These are phyloP conservation scores for Plasmodium adleri DNA, from an alignment of 169 alveolate genomes.

Conservation along the genomic window DNA sequence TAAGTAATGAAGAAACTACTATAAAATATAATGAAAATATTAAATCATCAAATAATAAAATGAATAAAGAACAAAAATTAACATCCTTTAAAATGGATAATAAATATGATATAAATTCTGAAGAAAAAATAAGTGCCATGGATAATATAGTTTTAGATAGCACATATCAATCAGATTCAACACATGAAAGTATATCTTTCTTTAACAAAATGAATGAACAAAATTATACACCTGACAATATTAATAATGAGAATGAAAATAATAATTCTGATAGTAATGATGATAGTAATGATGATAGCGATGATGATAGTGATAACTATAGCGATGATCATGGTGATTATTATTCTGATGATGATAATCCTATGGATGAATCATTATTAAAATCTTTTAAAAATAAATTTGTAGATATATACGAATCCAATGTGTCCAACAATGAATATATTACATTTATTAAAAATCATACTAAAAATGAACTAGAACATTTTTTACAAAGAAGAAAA, in stretches of 20 bases:
- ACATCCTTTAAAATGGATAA: conserved; percentile 56
- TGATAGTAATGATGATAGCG: background rate
- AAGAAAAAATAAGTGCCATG: conserved; percentile 15
- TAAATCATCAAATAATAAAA: conserved; percentile 26
- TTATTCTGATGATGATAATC: background rate
- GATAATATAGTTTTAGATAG: conserved; percentile 22
- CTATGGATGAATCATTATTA: conserved; percentile 23
- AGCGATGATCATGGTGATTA: too few relatives aligned
- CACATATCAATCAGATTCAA: conserved; percentile 42
- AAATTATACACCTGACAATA: background rate
- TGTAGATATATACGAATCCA: conserved; percentile 53
- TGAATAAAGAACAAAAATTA: conserved; percentile 8
- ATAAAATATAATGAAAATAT: conserved; percentile 44
- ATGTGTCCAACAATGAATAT: conserved; percentile 7
- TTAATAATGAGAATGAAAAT: background rate
- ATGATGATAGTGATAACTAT: conserved; percentile 5
- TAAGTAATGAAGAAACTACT: conserved; percentile 56
- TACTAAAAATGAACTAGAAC: conserved; percentile 49
- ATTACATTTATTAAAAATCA: conserved; percentile 34
- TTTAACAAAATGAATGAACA: background rate
- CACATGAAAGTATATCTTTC: background rate
- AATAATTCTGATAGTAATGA: background rate
- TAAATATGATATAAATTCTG: background rate
- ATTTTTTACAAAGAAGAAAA: conserved; percentile 44
- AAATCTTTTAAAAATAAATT: conserved; percentile 23